These are phyloP conservation scores for Phytophthora vignae DNA, from an alignment of 352 stramenopile genomes.

Conservation along the genomic window DNA sequence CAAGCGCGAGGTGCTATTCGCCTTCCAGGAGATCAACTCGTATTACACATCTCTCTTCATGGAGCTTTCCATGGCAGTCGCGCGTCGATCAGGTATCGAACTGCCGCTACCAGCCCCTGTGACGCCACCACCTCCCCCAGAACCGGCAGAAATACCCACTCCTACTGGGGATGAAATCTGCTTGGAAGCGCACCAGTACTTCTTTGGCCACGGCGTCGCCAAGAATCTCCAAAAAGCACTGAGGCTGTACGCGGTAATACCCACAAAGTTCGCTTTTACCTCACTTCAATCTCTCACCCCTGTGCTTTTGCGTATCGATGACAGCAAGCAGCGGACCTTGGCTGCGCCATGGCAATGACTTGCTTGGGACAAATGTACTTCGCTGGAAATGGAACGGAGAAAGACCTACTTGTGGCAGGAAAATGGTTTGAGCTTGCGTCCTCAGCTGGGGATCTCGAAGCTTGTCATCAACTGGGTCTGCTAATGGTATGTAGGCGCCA, in stretches of 20 bases:
- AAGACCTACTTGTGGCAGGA: conserved; percentile 60
- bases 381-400: conserved; percentile 52
- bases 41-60: conserved; percentile 89
- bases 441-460: conserved; percentile 50
- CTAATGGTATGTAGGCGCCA: conserved; percentile 49
- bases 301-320: background rate
- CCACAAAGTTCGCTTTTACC: background rate
- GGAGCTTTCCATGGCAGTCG: conserved; percentile 80
- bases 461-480: conserved; percentile 56
- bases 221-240: conserved; percentile 53
- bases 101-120: conserved; percentile 58
- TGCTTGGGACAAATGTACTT: conserved; percentile 76
- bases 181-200: conserved; percentile 68
- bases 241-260: conserved; percentile 60
- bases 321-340: conserved; percentile 62
- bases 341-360: conserved; percentile 53
- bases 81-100: conserved; percentile 54
- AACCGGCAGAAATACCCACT: conserved; percentile 19
- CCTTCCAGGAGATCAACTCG: conserved; percentile 88
- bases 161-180: conserved; percentile 44
- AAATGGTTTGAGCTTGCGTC: conserved; percentile 60
- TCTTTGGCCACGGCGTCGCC: conserved; percentile 63
- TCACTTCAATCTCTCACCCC: conserved; percentile 1
- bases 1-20: conserved; percentile 78
- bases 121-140: conserved; percentile 11